Evolutionary conservation across 2,329 filamentous ascomycete genomes (phyloP).

Genomic region (Xylaria hypoxylon): DNA sequence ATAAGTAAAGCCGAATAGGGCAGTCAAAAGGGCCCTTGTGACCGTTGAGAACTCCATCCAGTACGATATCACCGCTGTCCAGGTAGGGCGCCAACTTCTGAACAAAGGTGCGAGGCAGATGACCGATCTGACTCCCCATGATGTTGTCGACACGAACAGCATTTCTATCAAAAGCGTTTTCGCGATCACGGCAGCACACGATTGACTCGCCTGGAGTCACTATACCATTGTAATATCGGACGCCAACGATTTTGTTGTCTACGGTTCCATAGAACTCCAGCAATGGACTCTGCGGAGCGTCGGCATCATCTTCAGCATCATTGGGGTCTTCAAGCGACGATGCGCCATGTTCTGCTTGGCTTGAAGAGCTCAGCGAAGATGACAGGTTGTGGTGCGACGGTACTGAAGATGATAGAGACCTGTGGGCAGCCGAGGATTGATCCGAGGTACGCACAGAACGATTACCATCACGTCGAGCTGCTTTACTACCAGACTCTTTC

Average conservation of each 20-base stretch:
- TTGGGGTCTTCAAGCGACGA: slow-evolving; percentile 43
- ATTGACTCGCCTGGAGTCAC: slow-evolving; percentile 70
- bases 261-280: slow-evolving; percentile 62
- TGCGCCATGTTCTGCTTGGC: slow-evolving; percentile 31
- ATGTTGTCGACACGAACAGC: slow-evolving; percentile 85
- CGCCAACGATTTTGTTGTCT: slow-evolving; percentile 68
- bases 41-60: slow-evolving; percentile 78
- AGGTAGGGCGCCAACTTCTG: slow-evolving; percentile 80
- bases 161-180: slow-evolving; percentile 76
- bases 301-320: slow-evolving; percentile 54
- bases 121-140: slow-evolving; percentile 79
- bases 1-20: slow-evolving; percentile 76
- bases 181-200: slow-evolving; percentile 68
- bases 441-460: slow-evolving; percentile 31
- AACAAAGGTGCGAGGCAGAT: slow-evolving; percentile 75
- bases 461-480: slow-evolving; percentile 30
- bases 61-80: slow-evolving; percentile 68
- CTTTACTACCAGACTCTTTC: slow-evolving; percentile 35
- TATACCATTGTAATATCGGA: slow-evolving; percentile 64
- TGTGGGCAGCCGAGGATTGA: slow-evolving; percentile 21
- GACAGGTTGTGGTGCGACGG: slow-evolving; percentile 30
- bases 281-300: slow-evolving; percentile 55
- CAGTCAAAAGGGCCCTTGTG: slow-evolving; percentile 76
- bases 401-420: slow-evolving; percentile 28
- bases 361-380: slow-evolving; percentile 38